These are phyloP conservation scores for Spatholobus suberectus DNA, from an alignment of 306 rosid genomes.

Conservation along the genomic window DNA sequence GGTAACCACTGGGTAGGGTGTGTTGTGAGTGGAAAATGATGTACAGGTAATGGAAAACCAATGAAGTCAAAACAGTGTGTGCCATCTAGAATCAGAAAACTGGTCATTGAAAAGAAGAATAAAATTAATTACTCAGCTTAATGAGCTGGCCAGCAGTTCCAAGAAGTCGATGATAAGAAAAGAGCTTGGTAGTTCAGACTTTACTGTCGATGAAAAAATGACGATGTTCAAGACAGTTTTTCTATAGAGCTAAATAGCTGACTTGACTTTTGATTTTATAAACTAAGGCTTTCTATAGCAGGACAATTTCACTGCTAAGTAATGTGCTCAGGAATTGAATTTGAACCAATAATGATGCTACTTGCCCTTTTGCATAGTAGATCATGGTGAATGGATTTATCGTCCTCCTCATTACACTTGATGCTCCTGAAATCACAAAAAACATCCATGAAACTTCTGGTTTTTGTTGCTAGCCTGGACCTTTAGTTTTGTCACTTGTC, in stretches of 20 bases:
- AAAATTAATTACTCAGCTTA: neutral
- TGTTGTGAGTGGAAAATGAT: neutral
- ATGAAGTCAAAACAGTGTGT: neutral
- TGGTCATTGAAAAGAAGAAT: neutral
- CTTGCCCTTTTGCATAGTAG: neutral
- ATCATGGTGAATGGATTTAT: neutral
- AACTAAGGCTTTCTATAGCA: neutral
- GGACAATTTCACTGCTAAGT: neutral
- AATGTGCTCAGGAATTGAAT: neutral
- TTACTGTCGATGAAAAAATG: neutral
- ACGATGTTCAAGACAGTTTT: neutral
- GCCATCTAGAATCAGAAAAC: neutral
- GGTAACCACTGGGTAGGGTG: neutral
- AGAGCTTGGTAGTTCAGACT: neutral
- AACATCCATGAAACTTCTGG: neutral
- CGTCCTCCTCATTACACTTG: neutral
- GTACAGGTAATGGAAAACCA: neutral
- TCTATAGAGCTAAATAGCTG: neutral
- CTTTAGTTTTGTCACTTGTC: neutral
- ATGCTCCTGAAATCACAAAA: neutral
- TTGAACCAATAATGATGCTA: neutral
- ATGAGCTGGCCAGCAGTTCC: neutral
- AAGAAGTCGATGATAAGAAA: neutral
- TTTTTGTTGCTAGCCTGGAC: neutral
- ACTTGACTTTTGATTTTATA: neutral